These are phyloP conservation scores for Pelargonium cotyledonis DNA, from an alignment of 441 rosid genomes.

Conservation along the genomic window DNA sequence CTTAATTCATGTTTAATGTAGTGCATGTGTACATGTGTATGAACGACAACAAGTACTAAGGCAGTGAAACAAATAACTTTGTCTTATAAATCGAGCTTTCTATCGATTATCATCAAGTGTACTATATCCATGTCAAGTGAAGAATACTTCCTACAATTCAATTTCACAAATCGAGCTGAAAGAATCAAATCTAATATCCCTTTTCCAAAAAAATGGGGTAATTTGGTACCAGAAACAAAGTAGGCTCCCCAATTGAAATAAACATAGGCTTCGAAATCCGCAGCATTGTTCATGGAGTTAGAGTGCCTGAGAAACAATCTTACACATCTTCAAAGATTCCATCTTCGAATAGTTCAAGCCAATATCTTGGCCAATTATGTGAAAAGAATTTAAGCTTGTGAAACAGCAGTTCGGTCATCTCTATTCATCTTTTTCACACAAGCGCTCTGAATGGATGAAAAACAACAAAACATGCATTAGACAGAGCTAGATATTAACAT, in stretches of 20 bases:
- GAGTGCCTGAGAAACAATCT: not conserved
- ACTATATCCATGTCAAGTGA: not conserved
- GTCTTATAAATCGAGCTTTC: conserved; percentile 1
- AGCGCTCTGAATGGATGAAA: conserved; percentile 47
- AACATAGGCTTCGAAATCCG: no score
- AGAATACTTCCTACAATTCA: not conserved
- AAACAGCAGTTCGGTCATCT: not conserved
- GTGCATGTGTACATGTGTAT: not conserved
- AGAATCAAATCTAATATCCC: not conserved
- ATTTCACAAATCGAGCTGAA: not conserved
- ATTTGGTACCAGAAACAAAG: not conserved
- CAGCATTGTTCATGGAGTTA: no score
- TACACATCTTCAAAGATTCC: not conserved
- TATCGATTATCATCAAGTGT: not conserved
- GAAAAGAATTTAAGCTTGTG: conserved; percentile 6
- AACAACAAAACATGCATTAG: conserved; percentile 11
- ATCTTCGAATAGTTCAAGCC: not conserved
- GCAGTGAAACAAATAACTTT: not conserved
- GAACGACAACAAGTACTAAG: not conserved
- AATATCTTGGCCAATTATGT: conserved; percentile 2
- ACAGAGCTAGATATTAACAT: not conserved
- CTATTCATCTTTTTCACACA: conserved; percentile 62
- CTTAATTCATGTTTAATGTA: no score
- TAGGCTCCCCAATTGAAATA: not conserved
- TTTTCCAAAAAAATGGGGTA: not conserved